Evolutionary conservation across 441 rosid genomes (phyloP), one percentile per base, ranked within the genome.

Genomic region (Croton setiger): DNA sequence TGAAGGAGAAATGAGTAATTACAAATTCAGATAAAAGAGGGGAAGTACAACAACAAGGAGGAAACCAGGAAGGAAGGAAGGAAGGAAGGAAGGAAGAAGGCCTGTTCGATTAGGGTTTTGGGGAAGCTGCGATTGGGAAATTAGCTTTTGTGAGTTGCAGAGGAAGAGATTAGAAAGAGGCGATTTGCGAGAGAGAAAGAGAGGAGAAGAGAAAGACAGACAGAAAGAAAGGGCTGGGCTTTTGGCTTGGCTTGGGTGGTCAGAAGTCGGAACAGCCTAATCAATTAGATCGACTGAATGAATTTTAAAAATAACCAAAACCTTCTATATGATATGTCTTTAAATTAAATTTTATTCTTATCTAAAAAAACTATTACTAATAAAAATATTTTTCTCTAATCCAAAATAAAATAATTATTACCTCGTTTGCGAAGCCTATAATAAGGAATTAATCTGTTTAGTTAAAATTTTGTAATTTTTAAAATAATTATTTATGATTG

Each of bases 71-170:
- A 23, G 10, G 10, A 41, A 1, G 4, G 33, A 10, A 12, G 43
- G 2, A 44, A 47, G 51, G 15, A 47, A 14, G 15, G 13, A 14
- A 45, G 13, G 43, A 45, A 45, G 14, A 45, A 45, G 13, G 49
- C 49, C 1, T 3, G 15, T 15, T 45, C 14, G 67, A 20, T 52
- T 64, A 23, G 59, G 74, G 64, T 72, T 73, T 74, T 64, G 52
- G 31, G 2, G 31, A 27, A 75, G 60, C 58, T 27, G 45, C 12
- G 56, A 60, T 17, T 27, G 31, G 37, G 60, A 55, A 23, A 27
- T 12, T 55, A 31, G 36, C 63, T 53, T 23, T 5, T 58, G 62
- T 58, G 12, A 14, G 62, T 35, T 58, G 63, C 43, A 44, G 31
- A 55, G 43, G 44, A 53, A 53, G 49, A 44, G 58, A 27, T 2